Base-by-base conservation (phyloP, 2,329 filamentous ascomycete genomes). In the Cladophialophora chaetospira region DNA sequence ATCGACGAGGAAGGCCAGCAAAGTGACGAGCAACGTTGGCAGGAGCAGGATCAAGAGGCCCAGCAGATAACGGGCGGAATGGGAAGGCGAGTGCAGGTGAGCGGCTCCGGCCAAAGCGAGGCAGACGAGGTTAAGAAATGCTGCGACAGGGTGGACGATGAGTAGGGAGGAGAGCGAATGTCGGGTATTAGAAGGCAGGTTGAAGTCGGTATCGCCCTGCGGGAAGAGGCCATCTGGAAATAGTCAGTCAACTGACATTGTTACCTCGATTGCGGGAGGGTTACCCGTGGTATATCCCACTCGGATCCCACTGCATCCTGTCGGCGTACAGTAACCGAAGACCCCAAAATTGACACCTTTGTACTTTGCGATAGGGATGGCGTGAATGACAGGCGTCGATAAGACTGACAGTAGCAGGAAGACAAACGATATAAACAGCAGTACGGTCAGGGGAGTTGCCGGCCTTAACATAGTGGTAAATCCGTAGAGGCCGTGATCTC, bases 1-100 rank as follows among this genome's bases (percentile, higher is more conserved):
- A 73, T 99, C 94, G 67, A 97, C 87, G 23, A 99, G 78, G 75
- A 97, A 97, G 21, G 92, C 89, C 55, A 96, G 80, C 1, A 97
- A 80, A 44, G 89, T 87, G 63, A 94, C 82, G 26, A 97, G 77
- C 44, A 97, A 85, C 6, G 91, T 91, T 47, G 96, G 82, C 61
- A 97, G 85, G 55, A 88, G 87, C 65, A 97, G 82, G 62, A 97
- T 92, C 63, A 97, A 87, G 29, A 97, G 79, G 25, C 84, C 82
- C 29, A 97, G 83, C 3, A 97, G 83, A 70, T 92, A 99, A 67
- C 90, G 85, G 25, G 91, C 86, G 29, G 94, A 97, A 73, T 97
- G 93, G 6, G 91, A 89, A 13, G 93, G 88, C 19, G 85, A 83
- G 70, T 96, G 93, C 66, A 96, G 84, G 72, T 99, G 94, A 25